Conservation (phyloP, 352 stramenopile genomes). For the Phytophthora sojae region DNA sequence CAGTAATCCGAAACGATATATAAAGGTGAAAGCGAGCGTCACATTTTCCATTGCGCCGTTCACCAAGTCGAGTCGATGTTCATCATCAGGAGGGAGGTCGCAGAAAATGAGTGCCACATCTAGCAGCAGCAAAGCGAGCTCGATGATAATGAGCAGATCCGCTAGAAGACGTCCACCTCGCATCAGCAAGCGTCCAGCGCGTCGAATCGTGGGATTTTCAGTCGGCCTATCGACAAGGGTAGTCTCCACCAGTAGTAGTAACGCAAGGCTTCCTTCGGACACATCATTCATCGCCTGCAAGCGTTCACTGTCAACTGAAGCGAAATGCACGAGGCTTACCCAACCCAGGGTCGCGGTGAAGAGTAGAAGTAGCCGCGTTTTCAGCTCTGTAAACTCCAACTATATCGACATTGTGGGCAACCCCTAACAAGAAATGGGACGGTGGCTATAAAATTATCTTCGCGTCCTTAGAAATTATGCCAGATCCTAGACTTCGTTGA, state of each 20-base stretch:
- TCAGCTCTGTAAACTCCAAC: not conserved
- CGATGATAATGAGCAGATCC: constrained; percentile 40
- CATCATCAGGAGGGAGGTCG: constrained; percentile 1
- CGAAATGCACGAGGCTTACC: constrained; percentile 32
- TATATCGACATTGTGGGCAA: not conserved
- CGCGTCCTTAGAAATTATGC: not conserved
- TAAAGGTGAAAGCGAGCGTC: constrained; percentile 44
- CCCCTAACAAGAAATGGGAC: not conserved
- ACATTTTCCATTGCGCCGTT: constrained; percentile 35
- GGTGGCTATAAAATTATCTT: not conserved
- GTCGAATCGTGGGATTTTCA: not conserved
- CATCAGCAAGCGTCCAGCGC: not conserved
- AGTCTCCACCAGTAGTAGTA: constrained; percentile 45
- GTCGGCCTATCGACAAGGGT: not conserved
- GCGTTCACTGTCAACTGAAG: constrained; percentile 1
- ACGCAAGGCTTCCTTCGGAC: constrained; percentile 37
- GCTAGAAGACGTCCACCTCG: constrained; percentile 4
- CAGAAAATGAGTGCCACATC: constrained; percentile 33
- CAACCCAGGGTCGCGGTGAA: constrained; percentile 8
- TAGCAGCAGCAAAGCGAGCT: constrained; percentile 24
- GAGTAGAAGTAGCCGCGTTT: constrained; percentile 17
- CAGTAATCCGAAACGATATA: constrained; percentile 39
- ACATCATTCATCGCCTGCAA: constrained; percentile 40
- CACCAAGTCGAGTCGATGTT: constrained; percentile 9
- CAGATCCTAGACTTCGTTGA: too few species aligned